Evolutionary conservation across 2,329 filamentous ascomycete genomes (phyloP).

Genomic region (Calonectria ilicicola): DNA sequence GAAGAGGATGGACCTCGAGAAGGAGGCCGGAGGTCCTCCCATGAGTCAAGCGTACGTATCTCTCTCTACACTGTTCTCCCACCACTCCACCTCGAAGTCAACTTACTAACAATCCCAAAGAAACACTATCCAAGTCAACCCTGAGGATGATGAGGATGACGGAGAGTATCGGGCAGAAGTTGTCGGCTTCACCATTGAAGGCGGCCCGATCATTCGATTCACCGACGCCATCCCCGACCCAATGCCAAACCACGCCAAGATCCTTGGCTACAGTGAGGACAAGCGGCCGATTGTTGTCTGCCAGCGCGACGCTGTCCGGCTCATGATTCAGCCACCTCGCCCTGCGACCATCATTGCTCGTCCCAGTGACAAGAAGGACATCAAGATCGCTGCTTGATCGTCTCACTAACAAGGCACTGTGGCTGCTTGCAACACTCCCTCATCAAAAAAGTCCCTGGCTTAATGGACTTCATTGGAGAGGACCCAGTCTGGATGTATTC

Average conservation of each 20-base stretch:
- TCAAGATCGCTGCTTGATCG: not conserved
- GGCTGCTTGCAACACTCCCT: not conserved
- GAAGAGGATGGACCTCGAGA: constrained; percentile 39
- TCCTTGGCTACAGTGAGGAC: constrained; percentile 51
- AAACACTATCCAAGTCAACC: constrained; percentile 52
- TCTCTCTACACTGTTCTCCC: constrained; percentile 16
- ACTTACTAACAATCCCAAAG: constrained; percentile 36
- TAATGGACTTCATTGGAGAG: not conserved
- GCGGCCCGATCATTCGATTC: constrained; percentile 61
- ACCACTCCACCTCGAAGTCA: not conserved
- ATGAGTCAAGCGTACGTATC: constrained; percentile 58
- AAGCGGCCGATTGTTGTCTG: constrained; percentile 55
- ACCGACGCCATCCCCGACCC: constrained; percentile 47
- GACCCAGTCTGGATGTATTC: not conserved
- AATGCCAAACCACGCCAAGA: constrained; percentile 47
- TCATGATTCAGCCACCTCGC: constrained; percentile 41
- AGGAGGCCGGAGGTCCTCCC: constrained; percentile 45
- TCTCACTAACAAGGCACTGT: not conserved
- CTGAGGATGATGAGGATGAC: constrained; percentile 47
- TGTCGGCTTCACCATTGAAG: constrained; percentile 59
- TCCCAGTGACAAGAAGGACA: constrained; percentile 28
- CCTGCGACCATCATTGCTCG: constrained; percentile 12
- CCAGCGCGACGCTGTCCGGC: constrained; percentile 48
- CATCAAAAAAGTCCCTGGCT: not conserved
- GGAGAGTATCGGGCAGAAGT: constrained; percentile 50